phyloP scores from a whole-genome alignment of 2,329 filamentous ascomycete species.

The Massarina eburnea region DNA sequence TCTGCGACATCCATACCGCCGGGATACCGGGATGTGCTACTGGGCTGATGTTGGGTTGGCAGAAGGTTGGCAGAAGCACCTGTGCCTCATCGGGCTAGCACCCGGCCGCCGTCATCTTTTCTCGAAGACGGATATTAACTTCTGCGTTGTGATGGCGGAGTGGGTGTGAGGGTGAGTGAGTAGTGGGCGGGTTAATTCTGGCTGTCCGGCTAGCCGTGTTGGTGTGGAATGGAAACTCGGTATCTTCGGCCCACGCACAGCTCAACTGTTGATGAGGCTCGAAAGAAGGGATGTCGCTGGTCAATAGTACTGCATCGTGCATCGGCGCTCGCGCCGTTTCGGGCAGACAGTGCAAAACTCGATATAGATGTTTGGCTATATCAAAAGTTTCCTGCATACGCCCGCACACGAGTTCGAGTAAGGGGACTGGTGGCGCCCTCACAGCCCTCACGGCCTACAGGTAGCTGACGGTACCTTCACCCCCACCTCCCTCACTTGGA shows the following conservation, averaged over 20 bases:
- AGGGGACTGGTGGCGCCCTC: conserved; percentile 29
- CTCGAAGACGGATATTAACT: conserved; percentile 25
- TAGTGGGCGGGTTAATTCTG: conserved; percentile 26
- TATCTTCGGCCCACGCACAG: conserved; percentile 14
- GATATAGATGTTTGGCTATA: conserved; percentile 33
- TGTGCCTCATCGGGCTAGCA: conserved; percentile 14
- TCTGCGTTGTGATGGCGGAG: conserved; percentile 25
- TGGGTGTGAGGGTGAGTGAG: conserved; percentile 17
- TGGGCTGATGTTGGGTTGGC: conserved; percentile 10
- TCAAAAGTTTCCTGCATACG: conserved; percentile 19
- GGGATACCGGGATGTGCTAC: conserved; percentile 11
- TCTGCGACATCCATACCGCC: conserved; percentile 11
- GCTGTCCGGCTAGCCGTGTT: conserved; percentile 23
- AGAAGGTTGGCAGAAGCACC: neutral
- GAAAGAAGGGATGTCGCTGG: conserved; percentile 26
- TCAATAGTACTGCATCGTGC: conserved; percentile 28
- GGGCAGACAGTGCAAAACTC: conserved; percentile 19
- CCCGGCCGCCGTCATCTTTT: conserved; percentile 21
- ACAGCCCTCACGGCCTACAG: too few relatives aligned
- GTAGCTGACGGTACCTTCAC: conserved; percentile 14
- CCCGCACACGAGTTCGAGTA: conserved; percentile 25
- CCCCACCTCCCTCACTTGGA: conserved; percentile 26
- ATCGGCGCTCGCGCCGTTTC: conserved; percentile 35
- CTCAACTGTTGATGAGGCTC: conserved; percentile 34
- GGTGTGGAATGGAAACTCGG: conserved; percentile 15